Base-by-base conservation (phyloP, 2,329 filamentous ascomycete species). In the Aspergillus fijiensis region DNA sequence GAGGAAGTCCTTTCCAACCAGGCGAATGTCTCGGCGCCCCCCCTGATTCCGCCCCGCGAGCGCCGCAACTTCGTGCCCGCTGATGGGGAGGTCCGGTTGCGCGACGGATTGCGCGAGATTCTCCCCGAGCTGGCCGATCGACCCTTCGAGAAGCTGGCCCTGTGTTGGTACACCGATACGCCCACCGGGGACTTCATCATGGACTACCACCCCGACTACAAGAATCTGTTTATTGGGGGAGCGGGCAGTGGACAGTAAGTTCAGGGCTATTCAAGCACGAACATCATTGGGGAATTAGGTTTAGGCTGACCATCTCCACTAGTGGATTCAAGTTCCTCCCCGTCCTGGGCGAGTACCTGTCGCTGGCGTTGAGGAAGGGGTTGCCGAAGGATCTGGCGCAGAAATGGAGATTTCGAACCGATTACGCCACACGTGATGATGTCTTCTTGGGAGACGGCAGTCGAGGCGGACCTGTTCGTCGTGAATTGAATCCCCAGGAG, bases 151-250 rank as follows among this genome's bases (percentile, higher is more conserved):
- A 79, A 79, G 57, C 85, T 83, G 1, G 79, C 85, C 14, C 72
- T 90, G 33, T 91, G 88, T 76, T 90, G 88, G 88, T 90, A 91
- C 70, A 85, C 84, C 2, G 88, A 90, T 69, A 90, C 88, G 25
- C 80, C 84, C 2, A 85, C 84, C 3, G 87, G 84, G 5, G 85
- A 90, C 67, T 91, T 89, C 76, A 79, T 91, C 52, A 80, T 89
- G 60, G 85, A 87, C 68, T 87, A 86, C 72, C 87, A 90, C 66
- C 87, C 88, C 0, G 76, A 80, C 10, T 83, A 83, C 73, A 73
- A 63, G 51, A 72, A 71, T 16, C 45, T 72, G 42, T 72, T 72
- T 47, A 64, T 73, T 49, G 69, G 68, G 1, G 70, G 68, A 1
- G 71, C 69, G 7, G 71, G 70, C 4, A 72, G 65, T 49, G 71